phyloP scores from a whole-genome alignment of 208 protist species.

The Porcisia deanei region DNA sequence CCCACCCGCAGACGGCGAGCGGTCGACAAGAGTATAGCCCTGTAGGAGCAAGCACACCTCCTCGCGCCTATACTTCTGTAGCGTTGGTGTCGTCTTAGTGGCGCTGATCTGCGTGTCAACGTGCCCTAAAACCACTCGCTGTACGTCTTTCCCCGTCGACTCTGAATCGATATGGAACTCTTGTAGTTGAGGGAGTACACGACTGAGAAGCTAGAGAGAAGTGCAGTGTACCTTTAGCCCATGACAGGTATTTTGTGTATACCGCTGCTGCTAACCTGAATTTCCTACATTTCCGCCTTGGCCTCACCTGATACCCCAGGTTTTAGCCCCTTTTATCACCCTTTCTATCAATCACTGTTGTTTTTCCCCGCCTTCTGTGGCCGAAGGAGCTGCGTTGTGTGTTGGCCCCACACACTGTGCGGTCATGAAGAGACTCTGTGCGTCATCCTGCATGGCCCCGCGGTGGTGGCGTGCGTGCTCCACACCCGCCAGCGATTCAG shows the following conservation, averaged over 20 bases:
- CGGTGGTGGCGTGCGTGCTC: conserved; percentile 5
- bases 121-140: too few species aligned
- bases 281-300: too few species aligned
- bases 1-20: too few species aligned
- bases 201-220: background rate
- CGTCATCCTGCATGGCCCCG: background rate
- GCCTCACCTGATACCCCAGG: background rate
- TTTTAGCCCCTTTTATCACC: background rate
- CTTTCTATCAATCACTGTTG: background rate
- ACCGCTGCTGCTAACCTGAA: background rate
- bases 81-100: too few species aligned
- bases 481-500: background rate
- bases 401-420: background rate
- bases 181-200: too few species aligned
- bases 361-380: background rate
- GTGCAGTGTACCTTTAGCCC: background rate
- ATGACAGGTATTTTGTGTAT: too few species aligned
- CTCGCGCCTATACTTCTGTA: too few species aligned
- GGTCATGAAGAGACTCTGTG: background rate
- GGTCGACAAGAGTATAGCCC: too few species aligned
- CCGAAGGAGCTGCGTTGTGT: background rate
- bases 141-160: too few species aligned
- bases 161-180: too few species aligned
- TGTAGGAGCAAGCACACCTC: too few species aligned
- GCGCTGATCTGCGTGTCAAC: too few species aligned